Percentiles rank a stretch among this genome's conserved stretches.
These are phyloP conservation scores for Bryum argenteum DNA, from an alignment of 225 moss, liverwort and hornwort species.

Conservation along the genomic window DNA sequence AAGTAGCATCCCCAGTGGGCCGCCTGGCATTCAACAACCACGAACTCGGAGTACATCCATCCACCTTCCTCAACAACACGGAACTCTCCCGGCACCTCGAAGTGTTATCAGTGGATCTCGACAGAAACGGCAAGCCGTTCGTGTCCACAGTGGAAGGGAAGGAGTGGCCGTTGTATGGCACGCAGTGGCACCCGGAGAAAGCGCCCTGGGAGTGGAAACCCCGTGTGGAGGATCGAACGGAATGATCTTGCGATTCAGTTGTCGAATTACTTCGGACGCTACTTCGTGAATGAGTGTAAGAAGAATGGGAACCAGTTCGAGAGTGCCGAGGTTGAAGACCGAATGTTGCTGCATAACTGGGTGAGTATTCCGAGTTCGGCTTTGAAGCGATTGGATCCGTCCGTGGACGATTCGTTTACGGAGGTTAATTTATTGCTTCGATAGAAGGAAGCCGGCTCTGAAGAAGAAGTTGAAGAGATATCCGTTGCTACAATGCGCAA, in stretches of 20 bases:
- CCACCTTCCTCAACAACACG: constrained; percentile 37
- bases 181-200: constrained; percentile 82
- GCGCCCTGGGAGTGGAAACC: constrained; percentile 74
- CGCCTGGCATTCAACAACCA: constrained; percentile 66
- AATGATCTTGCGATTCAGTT: constrained; percentile 56
- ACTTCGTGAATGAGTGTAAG: constrained; percentile 70
- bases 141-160: constrained; percentile 66
- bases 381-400: not conserved
- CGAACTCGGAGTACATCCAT: constrained; percentile 56
- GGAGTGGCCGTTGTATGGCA: constrained; percentile 51
- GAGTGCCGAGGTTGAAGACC: constrained; percentile 9
- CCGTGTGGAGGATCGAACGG: constrained; percentile 46
- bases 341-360: constrained; percentile 61
- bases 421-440: constrained; percentile 50
- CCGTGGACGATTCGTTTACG: not conserved
- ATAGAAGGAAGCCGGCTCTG: not conserved
- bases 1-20: constrained; percentile 55
- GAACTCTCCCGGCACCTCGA: not conserved
- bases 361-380: constrained; percentile 32
- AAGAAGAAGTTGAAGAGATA: constrained; percentile 28
- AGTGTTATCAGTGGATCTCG: constrained; percentile 41
- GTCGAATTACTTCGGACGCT: constrained; percentile 62
- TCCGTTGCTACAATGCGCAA: not conserved
- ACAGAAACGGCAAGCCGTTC: constrained; percentile 61
- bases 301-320: constrained; percentile 55